phyloP scores from a whole-genome alignment of 495 filamentous ascomycete species.

The Penicillium dipodomyicola region DNA sequence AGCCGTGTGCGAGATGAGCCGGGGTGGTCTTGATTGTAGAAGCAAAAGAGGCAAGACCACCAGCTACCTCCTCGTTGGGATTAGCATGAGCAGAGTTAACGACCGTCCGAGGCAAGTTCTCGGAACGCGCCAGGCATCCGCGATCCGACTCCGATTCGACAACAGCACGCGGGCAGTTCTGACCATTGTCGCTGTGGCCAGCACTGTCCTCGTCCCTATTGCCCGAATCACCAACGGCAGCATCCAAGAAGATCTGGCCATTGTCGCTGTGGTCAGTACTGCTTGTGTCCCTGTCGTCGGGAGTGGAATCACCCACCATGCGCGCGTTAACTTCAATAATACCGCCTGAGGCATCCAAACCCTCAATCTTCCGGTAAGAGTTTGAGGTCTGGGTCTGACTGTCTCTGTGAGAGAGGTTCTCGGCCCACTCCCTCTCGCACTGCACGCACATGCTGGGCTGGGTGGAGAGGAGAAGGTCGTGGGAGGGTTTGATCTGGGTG shows the following conservation, averaged over 20 bases:
- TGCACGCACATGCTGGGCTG: constrained; percentile 15
- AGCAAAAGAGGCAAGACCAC: background rate
- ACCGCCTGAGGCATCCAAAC: background rate
- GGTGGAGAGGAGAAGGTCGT: constrained; percentile 9
- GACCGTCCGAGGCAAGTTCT: background rate
- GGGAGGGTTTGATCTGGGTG: constrained; percentile 1
- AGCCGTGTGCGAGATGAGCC: background rate
- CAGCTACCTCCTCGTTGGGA: background rate
- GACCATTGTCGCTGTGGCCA: constrained; percentile 6
- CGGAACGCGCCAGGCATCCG: background rate
- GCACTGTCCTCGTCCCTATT: background rate
- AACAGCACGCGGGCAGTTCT: constrained; percentile 1
- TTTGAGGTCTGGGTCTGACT: background rate
- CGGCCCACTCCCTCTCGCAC: constrained; percentile 14
- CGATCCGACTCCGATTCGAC: background rate
- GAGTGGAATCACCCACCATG: constrained; percentile 10
- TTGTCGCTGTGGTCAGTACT: background rate
- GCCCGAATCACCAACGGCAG: background rate
- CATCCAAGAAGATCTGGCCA: background rate
- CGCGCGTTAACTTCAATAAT: constrained; percentile 15
- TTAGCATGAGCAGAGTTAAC: background rate
- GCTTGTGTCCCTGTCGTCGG: background rate
- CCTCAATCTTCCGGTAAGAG: constrained; percentile 1
- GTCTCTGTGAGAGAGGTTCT: background rate
- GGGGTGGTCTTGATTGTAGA: background rate